Percentiles rank a stretch among this genome's conserved stretches.
Conservation (phyloP, 2,329 filamentous ascomycete genomes). For the Apiospora pterosperma region DNA sequence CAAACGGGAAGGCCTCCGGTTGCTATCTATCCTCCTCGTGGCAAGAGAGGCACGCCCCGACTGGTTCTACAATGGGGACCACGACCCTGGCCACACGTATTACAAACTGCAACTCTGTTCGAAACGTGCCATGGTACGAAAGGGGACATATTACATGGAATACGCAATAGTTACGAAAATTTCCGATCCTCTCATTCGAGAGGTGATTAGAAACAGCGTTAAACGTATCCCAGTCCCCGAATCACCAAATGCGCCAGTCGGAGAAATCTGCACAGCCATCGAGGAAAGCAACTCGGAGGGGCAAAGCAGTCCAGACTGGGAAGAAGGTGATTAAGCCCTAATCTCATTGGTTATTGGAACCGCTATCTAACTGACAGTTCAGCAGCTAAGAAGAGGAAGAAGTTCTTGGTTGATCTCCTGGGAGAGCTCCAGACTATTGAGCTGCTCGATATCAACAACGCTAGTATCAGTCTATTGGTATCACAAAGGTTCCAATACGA, state of each 20-base stretch:
- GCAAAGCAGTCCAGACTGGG: too few species aligned
- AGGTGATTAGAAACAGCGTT: background rate
- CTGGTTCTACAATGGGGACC: background rate
- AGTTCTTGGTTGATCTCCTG: background rate
- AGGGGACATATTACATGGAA: background rate
- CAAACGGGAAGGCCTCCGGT: background rate
- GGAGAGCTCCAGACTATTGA: background rate
- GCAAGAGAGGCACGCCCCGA: background rate
- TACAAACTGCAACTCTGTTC: background rate
- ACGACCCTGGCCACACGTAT: background rate
- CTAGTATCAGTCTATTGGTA: background rate
- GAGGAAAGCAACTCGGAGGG: too few species aligned
- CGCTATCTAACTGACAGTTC: too few species aligned
- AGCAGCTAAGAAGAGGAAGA: background rate
- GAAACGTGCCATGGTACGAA: background rate
- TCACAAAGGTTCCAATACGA: background rate
- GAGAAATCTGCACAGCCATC: background rate
- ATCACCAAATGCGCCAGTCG: fast-evolving
- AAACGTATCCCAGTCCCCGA: background rate
- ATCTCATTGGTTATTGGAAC: too few species aligned
- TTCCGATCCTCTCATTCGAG: background rate
- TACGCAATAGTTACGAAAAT: background rate
- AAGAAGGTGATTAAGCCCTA: too few species aligned
- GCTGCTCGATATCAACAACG: background rate
- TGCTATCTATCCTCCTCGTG: background rate